Evolutionary conservation across 2,329 filamentous ascomycete species (phyloP).

Genomic region (Ceratocystis ficicola): DNA sequence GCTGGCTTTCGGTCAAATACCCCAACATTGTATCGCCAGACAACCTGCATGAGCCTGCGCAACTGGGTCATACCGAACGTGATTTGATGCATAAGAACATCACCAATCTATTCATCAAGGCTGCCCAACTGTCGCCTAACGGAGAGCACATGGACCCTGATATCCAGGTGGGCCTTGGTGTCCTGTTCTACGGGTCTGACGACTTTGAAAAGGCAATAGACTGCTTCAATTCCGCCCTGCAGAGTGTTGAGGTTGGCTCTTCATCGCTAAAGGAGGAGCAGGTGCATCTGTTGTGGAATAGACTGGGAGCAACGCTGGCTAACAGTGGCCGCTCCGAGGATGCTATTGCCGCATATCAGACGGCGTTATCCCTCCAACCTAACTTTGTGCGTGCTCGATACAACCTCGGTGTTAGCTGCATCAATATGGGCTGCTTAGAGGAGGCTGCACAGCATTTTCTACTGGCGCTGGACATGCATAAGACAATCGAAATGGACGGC

Average conservation of each 20-base stretch:
- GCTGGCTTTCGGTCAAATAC: slow-evolving; percentile 94
- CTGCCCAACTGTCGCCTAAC: slow-evolving; percentile 80
- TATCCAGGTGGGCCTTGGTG: slow-evolving; percentile 91
- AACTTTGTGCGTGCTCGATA: slow-evolving; percentile 97
- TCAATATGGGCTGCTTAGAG: slow-evolving; percentile 91
- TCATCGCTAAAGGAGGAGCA: slow-evolving; percentile 68
- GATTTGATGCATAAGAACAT: slow-evolving; percentile 81
- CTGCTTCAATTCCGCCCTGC: slow-evolving; percentile 87
- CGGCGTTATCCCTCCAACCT: slow-evolving; percentile 74
- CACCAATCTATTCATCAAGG: slow-evolving; percentile 79
- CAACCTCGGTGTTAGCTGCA: slow-evolving; percentile 91
- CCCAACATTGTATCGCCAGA: slow-evolving; percentile 64
- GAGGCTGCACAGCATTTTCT: slow-evolving; percentile 89
- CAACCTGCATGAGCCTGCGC: slow-evolving; percentile 60
- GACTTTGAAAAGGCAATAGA: slow-evolving; percentile 98
- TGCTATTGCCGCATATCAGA: slow-evolving; percentile 91
- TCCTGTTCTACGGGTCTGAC: slow-evolving; percentile 94
- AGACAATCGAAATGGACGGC: slow-evolving; percentile 76
- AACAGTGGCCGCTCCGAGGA: slow-evolving; percentile 91
- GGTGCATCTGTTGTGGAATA: slow-evolving; percentile 92
- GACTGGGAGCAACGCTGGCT: slow-evolving; percentile 86
- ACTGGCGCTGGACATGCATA: slow-evolving; percentile 88
- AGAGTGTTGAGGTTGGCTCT: slow-evolving; percentile 68
- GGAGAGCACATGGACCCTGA: slow-evolving; percentile 97
- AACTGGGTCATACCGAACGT: slow-evolving; percentile 89